These are phyloP conservation scores for Musa schizocarpa DNA, from an alignment of 176 grass and related monocot species.

Conservation along the genomic window DNA sequence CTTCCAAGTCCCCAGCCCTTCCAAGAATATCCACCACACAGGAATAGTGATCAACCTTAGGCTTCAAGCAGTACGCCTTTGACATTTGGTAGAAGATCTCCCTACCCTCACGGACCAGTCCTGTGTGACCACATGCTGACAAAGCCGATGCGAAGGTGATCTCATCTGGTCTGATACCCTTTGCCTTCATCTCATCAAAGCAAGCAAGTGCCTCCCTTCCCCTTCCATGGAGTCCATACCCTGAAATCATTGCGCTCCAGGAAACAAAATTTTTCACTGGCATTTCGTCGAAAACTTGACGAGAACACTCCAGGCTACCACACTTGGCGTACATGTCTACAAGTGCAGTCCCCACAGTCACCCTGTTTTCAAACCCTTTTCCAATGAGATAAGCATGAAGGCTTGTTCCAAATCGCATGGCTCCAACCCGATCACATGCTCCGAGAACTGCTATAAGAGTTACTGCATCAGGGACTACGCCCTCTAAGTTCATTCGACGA, in stretches of 20 bases:
- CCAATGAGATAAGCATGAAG: constrained; percentile 17
- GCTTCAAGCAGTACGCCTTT: constrained; percentile 1
- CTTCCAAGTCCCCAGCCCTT: constrained; percentile 8
- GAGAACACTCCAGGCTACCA: constrained; percentile 16
- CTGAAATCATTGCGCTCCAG: constrained; percentile 26
- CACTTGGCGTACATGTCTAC: constrained; percentile 25
- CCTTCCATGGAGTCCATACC: constrained; percentile 43
- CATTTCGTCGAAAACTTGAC: constrained; percentile 21
- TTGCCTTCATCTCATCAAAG: constrained; percentile 34
- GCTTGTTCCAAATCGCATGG: constrained; percentile 14
- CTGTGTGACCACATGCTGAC: constrained; percentile 49
- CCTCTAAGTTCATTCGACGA: constrained; percentile 16
- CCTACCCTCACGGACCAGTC: constrained; percentile 45
- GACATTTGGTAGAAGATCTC: constrained; percentile 40
- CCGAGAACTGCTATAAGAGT: constrained; percentile 21
- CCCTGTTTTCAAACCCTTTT: constrained; percentile 5
- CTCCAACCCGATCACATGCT: constrained; percentile 15
- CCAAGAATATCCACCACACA: constrained; percentile 14
- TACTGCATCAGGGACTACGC: not conserved
- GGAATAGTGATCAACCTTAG: constrained; percentile 25
- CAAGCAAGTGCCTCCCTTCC: constrained; percentile 24
- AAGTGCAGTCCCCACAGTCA: constrained; percentile 18
- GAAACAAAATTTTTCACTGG: constrained; percentile 24
- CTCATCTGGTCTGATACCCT: constrained; percentile 33
- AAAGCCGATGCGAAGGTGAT: constrained; percentile 42